phyloP scores from a whole-genome alignment of 2,329 filamentous ascomycete species.

The Sclerotinia borealis region DNA sequence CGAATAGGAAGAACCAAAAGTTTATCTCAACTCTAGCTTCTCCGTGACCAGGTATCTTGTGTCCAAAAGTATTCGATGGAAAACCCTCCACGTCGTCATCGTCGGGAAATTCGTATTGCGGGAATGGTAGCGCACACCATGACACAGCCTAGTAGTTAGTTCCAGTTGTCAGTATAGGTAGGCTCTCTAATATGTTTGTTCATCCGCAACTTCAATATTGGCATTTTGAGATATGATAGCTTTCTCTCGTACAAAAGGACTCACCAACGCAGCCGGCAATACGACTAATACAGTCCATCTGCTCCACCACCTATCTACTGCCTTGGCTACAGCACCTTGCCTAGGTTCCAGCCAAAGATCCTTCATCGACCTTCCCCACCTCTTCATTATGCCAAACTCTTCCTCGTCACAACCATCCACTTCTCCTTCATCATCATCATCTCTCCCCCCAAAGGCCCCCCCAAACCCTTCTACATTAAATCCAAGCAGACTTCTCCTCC shows the following conservation, averaged over 20 bases:
- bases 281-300: slow-evolving; percentile 56
- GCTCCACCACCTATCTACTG: slow-evolving; percentile 58
- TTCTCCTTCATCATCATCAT: slow-evolving; percentile 35
- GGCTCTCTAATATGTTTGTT: not conserved
- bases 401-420: slow-evolving; percentile 22
- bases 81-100: slow-evolving; percentile 34
- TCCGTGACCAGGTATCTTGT: slow-evolving; percentile 55
- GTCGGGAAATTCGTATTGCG: slow-evolving; percentile 50
- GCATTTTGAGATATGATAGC: not conserved
- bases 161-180: not conserved
- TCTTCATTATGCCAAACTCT: slow-evolving; percentile 26
- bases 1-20: slow-evolving; percentile 66
- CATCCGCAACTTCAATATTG: not conserved
- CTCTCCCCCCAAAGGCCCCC: slow-evolving; percentile 29
- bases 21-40: slow-evolving; percentile 57
- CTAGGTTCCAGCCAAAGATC: slow-evolving; percentile 57
- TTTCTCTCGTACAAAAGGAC: slow-evolving; percentile 28
- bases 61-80: slow-evolving; percentile 22
- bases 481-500: slow-evolving; percentile 40
- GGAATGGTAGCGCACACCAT: slow-evolving; percentile 62
- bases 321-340: slow-evolving; percentile 50
- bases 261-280: slow-evolving; percentile 53
- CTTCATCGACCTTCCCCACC: slow-evolving; percentile 33
- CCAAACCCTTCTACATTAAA: slow-evolving; percentile 39
- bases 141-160: slow-evolving; percentile 44